Evolutionary conservation across 345 rosid species (phyloP).

Genomic region (Turritis glabra): DNA sequence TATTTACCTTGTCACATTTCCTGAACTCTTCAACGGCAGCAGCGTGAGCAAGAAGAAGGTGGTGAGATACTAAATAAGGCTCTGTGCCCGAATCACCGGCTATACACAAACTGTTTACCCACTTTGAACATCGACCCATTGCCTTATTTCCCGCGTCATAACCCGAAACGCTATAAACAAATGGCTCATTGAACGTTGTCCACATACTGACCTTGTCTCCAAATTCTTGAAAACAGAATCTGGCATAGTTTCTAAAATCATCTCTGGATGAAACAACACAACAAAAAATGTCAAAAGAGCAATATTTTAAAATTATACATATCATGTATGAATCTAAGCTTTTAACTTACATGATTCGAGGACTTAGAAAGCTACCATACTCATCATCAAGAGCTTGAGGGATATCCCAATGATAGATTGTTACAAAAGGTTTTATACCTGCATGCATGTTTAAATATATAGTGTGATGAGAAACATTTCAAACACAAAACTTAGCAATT

Average conservation of each 20-base stretch:
- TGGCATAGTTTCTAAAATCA: slow-evolving; percentile 28
- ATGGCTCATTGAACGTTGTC: slow-evolving; percentile 55
- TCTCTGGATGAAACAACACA: slow-evolving; percentile 11
- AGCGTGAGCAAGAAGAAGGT: slow-evolving; percentile 39
- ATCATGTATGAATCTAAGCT: background rate
- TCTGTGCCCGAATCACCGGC: slow-evolving; percentile 39
- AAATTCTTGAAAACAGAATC: slow-evolving; percentile 45
- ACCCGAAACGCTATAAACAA: slow-evolving; percentile 34
- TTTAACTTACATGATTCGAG: slow-evolving; percentile 40
- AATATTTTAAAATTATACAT: background rate
- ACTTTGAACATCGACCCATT: slow-evolving; percentile 42
- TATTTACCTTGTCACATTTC: slow-evolving; percentile 27
- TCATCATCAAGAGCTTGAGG: slow-evolving; percentile 48
- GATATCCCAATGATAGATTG: slow-evolving; percentile 48
- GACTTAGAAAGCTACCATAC: slow-evolving; percentile 47
- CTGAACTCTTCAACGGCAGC: slow-evolving; percentile 35
- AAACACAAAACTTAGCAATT: background rate
- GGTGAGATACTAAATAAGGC: slow-evolving; percentile 36
- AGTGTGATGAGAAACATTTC: background rate
- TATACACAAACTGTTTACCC: slow-evolving; percentile 31
- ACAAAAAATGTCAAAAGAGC: background rate
- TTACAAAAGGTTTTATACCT: slow-evolving; percentile 47
- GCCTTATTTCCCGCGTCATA: slow-evolving; percentile 37
- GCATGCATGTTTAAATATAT: background rate
- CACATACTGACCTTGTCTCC: slow-evolving; percentile 54